Evolutionary conservation across 2,329 filamentous ascomycete genomes (phyloP), one percentile per base, ranked within the genome.

Genomic region (Coniella vitis): DNA sequence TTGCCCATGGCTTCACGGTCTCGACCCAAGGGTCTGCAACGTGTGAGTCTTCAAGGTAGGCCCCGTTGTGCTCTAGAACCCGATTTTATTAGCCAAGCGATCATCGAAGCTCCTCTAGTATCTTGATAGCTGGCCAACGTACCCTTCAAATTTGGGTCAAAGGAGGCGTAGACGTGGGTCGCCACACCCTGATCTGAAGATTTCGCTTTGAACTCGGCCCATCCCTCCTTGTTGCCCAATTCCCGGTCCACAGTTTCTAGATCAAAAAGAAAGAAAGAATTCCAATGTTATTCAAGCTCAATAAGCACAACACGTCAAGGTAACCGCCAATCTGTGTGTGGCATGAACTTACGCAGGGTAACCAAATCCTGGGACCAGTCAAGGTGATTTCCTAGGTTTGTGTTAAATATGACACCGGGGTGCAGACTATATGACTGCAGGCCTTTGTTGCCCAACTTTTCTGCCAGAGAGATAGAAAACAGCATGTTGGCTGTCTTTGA

Each of bases 401-500:
- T 5, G 20, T n/a, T n/a, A n/a, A n/a, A 13, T 5, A 44, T 9
- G 3, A 53, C 39, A 22, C 19, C 19, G 38, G 48, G 36, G 41
- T 38, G 31, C 21, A 47, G 10, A 20, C 45, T 47, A 12, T 36
- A 21, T 3, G 45, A 37, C 25, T 36, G 9, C 9, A 47, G 32
- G 7, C 22, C 55, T n/a, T 20, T 7, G 16, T 31, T 38, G 17
- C 55, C 56, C 17, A 54, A 38, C 20, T 40, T 47, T 16, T 41
- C 21, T 22, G 56, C 55, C 45, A 61, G 48, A 2, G 53, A 40
- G n/a, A 58, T 22, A 4, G 56, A 45, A 45, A 62, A 57, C 10
- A 64, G 56, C 13, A 59, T 56, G 43, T 62, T 63, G 20, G 59
- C 61, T 17, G 60, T 58, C 52, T 63, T 63, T 49, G 55, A 56